phyloP scores from a whole-genome alignment of 768 basidiomycete species.

The Pleurotus cornucopiae region DNA sequence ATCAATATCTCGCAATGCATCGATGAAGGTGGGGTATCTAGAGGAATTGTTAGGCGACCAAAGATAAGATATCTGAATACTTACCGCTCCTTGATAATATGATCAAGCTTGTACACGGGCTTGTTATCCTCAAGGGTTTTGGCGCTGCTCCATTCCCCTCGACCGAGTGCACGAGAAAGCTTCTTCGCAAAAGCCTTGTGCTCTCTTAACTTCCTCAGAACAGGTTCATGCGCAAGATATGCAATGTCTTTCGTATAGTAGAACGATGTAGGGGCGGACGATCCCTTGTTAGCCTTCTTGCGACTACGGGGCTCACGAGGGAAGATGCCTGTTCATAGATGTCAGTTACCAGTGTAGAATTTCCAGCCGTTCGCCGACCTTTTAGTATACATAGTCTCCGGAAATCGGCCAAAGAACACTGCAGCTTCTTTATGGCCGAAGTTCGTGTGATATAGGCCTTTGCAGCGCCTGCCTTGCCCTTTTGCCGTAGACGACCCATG shows the following conservation, averaged over 20 bases:
- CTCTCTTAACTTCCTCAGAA: slow-evolving; percentile 88
- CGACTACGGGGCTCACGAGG: slow-evolving; percentile 91
- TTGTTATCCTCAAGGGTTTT: slow-evolving; percentile 92
- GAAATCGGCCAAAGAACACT: slow-evolving; percentile 96
- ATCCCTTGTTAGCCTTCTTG: slow-evolving; percentile 96
- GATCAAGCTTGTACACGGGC: slow-evolving; percentile 88
- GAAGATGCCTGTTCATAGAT: slow-evolving; percentile 73
- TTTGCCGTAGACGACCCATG: slow-evolving; percentile 78
- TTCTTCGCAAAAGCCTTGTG: slow-evolving; percentile 99
- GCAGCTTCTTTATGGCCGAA: slow-evolving; percentile 89
- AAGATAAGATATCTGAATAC: slow-evolving; percentile 16
- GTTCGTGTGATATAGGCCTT: slow-evolving; percentile 91
- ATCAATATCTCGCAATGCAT: slow-evolving; percentile 94
- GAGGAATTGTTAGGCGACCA: background rate
- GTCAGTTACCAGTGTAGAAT: slow-evolving; percentile 12
- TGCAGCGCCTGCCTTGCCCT: slow-evolving; percentile 88
- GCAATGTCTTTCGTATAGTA: slow-evolving; percentile 98
- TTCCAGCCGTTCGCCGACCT: slow-evolving; percentile 46
- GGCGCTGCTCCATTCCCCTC: slow-evolving; percentile 93
- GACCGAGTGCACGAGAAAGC: slow-evolving; percentile 85
- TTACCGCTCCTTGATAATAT: slow-evolving; percentile 96
- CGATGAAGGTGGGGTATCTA: slow-evolving; percentile 96
- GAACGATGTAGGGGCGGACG: slow-evolving; percentile 94
- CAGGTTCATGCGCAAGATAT: slow-evolving; percentile 94
- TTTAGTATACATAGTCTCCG: slow-evolving; percentile 95